A percentile compares a stretch with the other conserved stretches of the same genome.
These are phyloP conservation scores for Cryphonectria naterciae DNA, from an alignment of 2,329 filamentous ascomycete species.

Conservation along the genomic window DNA sequence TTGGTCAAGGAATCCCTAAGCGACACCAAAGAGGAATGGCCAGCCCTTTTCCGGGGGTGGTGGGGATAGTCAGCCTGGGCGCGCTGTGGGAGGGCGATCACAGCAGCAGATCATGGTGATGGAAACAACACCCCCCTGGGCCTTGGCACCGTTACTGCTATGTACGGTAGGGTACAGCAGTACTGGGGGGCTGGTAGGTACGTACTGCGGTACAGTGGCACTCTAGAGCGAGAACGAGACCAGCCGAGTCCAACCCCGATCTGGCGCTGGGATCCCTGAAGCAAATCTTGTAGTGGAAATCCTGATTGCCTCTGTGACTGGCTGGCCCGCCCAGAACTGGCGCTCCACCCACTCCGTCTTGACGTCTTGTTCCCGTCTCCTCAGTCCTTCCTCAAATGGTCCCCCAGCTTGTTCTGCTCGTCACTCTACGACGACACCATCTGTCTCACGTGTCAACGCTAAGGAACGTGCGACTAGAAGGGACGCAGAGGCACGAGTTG, in stretches of 20 bases:
- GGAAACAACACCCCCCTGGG: neutral
- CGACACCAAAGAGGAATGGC: neutral
- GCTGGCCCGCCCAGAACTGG: neutral
- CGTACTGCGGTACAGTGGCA: neutral
- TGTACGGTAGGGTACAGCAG: neutral
- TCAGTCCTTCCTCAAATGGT: neutral
- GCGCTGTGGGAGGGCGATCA: neutral
- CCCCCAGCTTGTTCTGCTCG: neutral
- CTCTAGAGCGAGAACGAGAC: neutral
- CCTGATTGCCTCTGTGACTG: slow-evolving; percentile 4
- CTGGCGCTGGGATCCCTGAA: neutral
- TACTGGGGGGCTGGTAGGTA: neutral
- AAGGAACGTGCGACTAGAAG: slow-evolving; percentile 9
- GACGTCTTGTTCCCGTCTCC: slow-evolving; percentile 1
- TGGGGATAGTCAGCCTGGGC: neutral
- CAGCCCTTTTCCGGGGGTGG: neutral
- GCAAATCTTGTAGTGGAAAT: slow-evolving; percentile 5
- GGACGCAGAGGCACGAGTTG: slow-evolving; percentile 2
- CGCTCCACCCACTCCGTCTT: slow-evolving; percentile 5
- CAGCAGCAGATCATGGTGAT: neutral
- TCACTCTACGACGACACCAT: slow-evolving; percentile 5
- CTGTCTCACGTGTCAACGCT: slow-evolving; percentile 9
- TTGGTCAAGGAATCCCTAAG: neutral
- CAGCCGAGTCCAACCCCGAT: slow-evolving; percentile 1
- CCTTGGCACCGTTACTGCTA: neutral